These are phyloP conservation scores for Tephrocybe sp. DNA, from an alignment of 768 basidiomycete species.

Conservation along the genomic window DNA sequence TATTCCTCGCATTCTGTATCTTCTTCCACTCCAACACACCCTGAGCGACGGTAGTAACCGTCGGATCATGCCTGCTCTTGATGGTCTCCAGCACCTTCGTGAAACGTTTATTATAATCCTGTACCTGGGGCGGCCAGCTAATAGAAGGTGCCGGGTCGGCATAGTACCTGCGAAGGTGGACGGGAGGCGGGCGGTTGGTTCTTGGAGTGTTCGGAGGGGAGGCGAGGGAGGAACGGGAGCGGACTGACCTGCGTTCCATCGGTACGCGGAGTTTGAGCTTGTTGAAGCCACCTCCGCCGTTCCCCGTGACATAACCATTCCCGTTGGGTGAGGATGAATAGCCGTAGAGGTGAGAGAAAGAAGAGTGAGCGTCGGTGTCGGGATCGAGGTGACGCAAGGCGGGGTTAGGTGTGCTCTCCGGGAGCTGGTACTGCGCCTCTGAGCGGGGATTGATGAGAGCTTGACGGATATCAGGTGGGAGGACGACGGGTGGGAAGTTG, in stretches of 20 bases:
- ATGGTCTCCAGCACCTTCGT: constrained; percentile 85
- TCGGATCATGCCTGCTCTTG: constrained; percentile 95
- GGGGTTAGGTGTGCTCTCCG: constrained; percentile 81
- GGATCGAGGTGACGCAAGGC: constrained; percentile 50
- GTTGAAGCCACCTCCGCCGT: constrained; percentile 45
- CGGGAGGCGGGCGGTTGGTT: too few relatives aligned
- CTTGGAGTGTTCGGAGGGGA: too few relatives aligned
- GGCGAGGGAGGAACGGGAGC: constrained; percentile 6
- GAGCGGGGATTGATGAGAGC: constrained; percentile 54
- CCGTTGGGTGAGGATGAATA: background rate
- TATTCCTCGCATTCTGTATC: constrained; percentile 62
- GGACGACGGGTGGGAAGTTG: constrained; percentile 74
- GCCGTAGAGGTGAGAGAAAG: constrained; percentile 5
- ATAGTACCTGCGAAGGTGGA: constrained; percentile 65
- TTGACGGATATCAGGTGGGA: constrained; percentile 67
- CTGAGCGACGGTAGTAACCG: constrained; percentile 95
- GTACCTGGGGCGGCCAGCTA: constrained; percentile 89
- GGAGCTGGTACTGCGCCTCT: constrained; percentile 52
- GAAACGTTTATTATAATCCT: constrained; percentile 90
- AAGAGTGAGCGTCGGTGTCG: constrained; percentile 14
- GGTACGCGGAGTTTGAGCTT: constrained; percentile 76
- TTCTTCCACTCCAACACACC: constrained; percentile 97
- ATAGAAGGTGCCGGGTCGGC: constrained; percentile 67
- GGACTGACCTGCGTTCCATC: constrained; percentile 73
- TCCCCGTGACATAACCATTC: too few relatives aligned